Evolutionary conservation across 2,329 filamentous ascomycete species (phyloP).

Genomic region (Neocucurbitaria cava): DNA sequence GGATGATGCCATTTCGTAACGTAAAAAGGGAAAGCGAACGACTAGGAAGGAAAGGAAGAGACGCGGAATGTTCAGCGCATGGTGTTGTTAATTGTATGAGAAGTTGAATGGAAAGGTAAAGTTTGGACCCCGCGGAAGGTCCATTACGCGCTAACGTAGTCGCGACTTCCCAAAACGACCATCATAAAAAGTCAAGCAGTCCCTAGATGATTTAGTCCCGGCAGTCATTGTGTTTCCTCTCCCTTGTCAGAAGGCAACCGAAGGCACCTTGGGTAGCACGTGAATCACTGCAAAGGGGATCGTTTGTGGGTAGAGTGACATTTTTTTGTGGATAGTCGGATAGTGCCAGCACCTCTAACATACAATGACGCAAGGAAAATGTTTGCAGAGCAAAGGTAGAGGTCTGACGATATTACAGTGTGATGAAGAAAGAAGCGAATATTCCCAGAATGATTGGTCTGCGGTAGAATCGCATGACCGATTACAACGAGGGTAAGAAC

Average conservation of each 20-base stretch:
- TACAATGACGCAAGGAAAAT: conserved; percentile 30
- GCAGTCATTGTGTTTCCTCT: too few species aligned
- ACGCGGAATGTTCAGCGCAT: not conserved
- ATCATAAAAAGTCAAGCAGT: not conserved
- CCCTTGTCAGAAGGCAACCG: conserved; percentile 8
- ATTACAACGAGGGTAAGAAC: conserved; percentile 52
- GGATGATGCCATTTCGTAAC: conserved; percentile 16
- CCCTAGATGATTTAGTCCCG: not conserved
- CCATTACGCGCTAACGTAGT: not conserved
- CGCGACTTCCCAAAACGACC: not conserved
- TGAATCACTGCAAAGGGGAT: conserved; percentile 2
- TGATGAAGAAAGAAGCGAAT: conserved; percentile 34
- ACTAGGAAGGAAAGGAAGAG: not conserved
- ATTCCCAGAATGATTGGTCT: conserved; percentile 41
- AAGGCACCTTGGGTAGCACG: not conserved
- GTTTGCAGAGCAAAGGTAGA: conserved; percentile 27
- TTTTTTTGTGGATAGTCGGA: conserved; percentile 28
- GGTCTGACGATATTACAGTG: conserved; percentile 28
- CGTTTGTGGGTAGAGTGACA: conserved; percentile 9
- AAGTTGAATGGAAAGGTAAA: not conserved
- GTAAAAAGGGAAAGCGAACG: not conserved
- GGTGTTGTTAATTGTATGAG: not conserved
- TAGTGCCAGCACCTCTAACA: conserved; percentile 44
- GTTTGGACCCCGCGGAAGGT: not conserved
- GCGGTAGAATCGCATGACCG: conserved; percentile 17